phyloP scores from a whole-genome alignment of 352 stramenopile genomes.

The Phytophthora sp. region DNA sequence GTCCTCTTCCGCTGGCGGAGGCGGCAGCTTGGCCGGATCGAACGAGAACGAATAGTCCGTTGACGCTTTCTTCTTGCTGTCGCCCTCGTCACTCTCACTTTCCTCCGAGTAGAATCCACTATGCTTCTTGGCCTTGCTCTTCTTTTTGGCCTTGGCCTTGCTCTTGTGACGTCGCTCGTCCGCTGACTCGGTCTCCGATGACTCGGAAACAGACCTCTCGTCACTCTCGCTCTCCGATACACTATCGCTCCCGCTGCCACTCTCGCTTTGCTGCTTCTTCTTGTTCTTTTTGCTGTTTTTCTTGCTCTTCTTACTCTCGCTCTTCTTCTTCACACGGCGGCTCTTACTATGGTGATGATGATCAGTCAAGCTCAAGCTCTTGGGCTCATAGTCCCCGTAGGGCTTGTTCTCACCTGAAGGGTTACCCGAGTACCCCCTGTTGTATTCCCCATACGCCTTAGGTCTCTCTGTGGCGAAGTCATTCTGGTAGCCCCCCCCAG shows the following conservation, averaged over 20 bases:
- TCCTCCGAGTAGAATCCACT: constrained; percentile 46
- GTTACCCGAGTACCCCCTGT: constrained; percentile 13
- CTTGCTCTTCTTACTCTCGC: constrained; percentile 42
- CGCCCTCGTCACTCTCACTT: constrained; percentile 40
- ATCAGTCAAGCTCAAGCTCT: constrained; percentile 10
- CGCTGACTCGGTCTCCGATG: constrained; percentile 40
- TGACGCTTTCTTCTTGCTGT: constrained; percentile 32
- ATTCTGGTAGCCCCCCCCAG: constrained; percentile 60
- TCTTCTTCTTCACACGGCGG: constrained; percentile 53
- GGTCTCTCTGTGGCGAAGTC: constrained; percentile 74
- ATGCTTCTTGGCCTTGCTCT: constrained; percentile 42
- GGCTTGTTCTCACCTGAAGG: too few species aligned
- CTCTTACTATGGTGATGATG: constrained; percentile 28
- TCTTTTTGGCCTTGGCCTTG: constrained; percentile 44
- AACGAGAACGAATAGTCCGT: constrained; percentile 56
- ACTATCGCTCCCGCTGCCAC: constrained; percentile 29
- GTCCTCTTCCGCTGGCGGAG: constrained; percentile 35
- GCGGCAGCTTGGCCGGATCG: constrained; percentile 54
- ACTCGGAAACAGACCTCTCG: constrained; percentile 29
- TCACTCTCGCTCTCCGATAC: constrained; percentile 26
- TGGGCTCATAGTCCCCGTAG: constrained; percentile 24
- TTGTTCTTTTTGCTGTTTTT: constrained; percentile 45
- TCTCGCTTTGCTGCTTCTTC: constrained; percentile 34
- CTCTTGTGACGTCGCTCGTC: constrained; percentile 28
- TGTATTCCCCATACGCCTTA: constrained; percentile 55